Percentiles rank a stretch among this genome's conserved stretches.
Conservation (phyloP, 257 asterid genomes). For the Scutellaria galericulata region DNA sequence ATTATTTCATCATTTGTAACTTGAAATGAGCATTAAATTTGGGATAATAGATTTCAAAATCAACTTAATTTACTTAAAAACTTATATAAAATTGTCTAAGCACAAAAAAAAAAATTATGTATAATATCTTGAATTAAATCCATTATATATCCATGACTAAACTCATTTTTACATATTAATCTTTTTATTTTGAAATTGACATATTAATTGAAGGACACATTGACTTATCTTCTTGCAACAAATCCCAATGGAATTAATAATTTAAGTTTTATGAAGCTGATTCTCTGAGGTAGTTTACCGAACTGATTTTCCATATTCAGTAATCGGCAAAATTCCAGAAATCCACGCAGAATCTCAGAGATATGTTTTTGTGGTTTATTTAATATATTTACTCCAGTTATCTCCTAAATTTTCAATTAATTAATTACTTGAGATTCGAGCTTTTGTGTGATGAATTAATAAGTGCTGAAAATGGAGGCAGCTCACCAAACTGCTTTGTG, state of each 20-base stretch:
- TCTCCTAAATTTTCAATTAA: not conserved
- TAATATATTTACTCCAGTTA: not conserved
- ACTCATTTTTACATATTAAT: no score
- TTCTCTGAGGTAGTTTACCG: slow-evolving; percentile 37
- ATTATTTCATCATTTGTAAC: no score
- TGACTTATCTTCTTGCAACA: slow-evolving; percentile 11
- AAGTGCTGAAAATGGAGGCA: slow-evolving; percentile 24
- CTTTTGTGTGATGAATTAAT: not conserved
- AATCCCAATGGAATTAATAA: not conserved
- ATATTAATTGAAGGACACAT: not conserved
- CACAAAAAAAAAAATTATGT: no score
- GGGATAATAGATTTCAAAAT: no score
- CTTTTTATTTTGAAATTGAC: no score
- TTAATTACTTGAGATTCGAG: not conserved
- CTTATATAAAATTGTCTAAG: no score
- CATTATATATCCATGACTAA: no score
- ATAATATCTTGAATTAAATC: no score
- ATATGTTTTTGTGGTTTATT: not conserved
- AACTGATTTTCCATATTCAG: slow-evolving; percentile 21
- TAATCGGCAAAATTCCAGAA: not conserved
- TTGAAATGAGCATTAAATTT: no score
- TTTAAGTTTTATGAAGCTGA: not conserved
- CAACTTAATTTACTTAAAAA: no score
- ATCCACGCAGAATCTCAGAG: not conserved
- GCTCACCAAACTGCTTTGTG: slow-evolving; percentile 37